phyloP scores from a whole-genome alignment of 768 basidiomycete genomes.

The Rhodotorula sphaerocarpa region DNA sequence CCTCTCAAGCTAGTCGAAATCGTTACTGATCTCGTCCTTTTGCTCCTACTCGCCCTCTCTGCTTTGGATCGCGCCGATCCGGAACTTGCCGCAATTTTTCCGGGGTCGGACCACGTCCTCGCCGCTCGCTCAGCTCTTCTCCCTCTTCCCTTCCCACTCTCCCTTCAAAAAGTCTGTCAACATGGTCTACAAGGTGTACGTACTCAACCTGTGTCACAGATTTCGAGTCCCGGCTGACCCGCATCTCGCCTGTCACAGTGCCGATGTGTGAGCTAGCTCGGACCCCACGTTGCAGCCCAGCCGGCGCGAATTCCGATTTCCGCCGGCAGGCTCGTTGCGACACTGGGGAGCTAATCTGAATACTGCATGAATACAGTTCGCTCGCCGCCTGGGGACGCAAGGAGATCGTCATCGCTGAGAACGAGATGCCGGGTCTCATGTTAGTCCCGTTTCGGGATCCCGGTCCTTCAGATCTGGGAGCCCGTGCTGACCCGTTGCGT shows the following conservation, averaged over 20 bases:
- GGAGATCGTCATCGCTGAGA: constrained; percentile 97
- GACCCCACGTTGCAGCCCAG: constrained; percentile 6
- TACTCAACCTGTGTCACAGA: background rate
- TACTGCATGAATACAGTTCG: constrained; percentile 55
- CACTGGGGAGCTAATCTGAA: no score
- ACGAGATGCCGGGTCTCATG: constrained; percentile 45
- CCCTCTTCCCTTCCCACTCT: background rate
- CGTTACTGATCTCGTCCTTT: no score
- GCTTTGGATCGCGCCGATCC: no score
- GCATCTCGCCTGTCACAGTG: constrained; percentile 4
- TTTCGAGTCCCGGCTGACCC: background rate
- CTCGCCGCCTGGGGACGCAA: constrained; percentile 99
- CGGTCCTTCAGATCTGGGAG: no score
- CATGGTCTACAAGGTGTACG: constrained; percentile 35
- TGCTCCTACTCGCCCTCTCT: no score
- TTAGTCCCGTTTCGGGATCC: constrained; percentile 13
- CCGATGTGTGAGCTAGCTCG: constrained; percentile 28
- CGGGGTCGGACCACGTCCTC: no score
- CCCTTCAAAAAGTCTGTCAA: background rate
- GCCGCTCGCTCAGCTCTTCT: background rate
- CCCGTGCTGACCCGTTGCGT: background rate
- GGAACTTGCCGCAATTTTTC: no score
- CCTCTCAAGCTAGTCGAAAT: no score
- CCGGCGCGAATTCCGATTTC: background rate
- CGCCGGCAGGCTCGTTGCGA: background rate